phyloP scores from a whole-genome alignment of 768 basidiomycete genomes.

The Rickenella mellea region DNA sequence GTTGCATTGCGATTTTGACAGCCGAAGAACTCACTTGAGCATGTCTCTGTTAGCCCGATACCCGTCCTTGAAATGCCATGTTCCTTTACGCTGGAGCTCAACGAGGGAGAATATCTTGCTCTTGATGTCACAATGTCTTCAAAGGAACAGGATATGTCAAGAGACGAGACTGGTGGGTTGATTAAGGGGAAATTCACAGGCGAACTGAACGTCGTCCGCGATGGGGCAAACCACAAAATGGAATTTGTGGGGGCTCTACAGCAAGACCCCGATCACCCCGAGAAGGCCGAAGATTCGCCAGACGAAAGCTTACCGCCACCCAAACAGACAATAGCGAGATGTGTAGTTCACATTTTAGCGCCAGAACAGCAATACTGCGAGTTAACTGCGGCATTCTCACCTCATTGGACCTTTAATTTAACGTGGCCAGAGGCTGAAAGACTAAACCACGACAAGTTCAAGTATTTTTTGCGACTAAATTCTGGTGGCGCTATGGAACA shows the following conservation, averaged over 20 bases:
- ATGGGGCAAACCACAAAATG: slow-evolving; percentile 69
- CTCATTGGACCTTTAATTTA: slow-evolving; percentile 63
- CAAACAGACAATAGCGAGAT: slow-evolving; percentile 68
- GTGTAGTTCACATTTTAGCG: slow-evolving; percentile 63
- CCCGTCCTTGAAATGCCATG: slow-evolving; percentile 87
- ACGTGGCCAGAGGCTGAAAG: slow-evolving; percentile 75
- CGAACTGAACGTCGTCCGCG: slow-evolving; percentile 73
- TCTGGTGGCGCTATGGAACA: slow-evolving; percentile 83
- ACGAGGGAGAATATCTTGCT: slow-evolving; percentile 69
- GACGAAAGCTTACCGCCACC: slow-evolving; percentile 71
- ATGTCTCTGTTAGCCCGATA: slow-evolving; percentile 32
- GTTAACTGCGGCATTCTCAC: slow-evolving; percentile 58
- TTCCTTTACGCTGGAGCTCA: slow-evolving; percentile 72
- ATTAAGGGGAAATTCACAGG: slow-evolving; percentile 87
- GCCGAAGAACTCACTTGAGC: background rate
- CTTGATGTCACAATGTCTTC: slow-evolving; percentile 76
- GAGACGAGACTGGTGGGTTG: slow-evolving; percentile 80
- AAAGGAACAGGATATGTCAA: slow-evolving; percentile 82
- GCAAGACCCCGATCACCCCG: slow-evolving; percentile 39
- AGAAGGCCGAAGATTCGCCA: slow-evolving; percentile 62
- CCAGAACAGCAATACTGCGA: slow-evolving; percentile 75
- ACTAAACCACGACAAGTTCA: slow-evolving; percentile 45
- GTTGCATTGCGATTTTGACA: background rate
- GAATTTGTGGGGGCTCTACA: slow-evolving; percentile 78
- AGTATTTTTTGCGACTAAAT: slow-evolving; percentile 75